Evolutionary conservation across 495 filamentous ascomycete species (phyloP).

Genomic region (Penicillium atrosanguineum): DNA sequence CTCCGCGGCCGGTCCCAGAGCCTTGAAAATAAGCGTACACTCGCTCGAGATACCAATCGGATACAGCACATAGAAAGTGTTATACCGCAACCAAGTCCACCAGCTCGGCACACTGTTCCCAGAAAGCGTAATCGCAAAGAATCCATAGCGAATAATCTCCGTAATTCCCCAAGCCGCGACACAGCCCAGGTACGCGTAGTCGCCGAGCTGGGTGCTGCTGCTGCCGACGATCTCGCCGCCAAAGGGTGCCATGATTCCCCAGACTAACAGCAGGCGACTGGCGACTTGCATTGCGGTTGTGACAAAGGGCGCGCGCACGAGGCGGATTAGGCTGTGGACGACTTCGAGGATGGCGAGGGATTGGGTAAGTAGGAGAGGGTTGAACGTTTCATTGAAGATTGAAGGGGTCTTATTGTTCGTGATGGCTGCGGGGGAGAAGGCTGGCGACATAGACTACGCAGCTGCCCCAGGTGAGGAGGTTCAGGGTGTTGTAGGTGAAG

Average conservation of each 20-base stretch:
- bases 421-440: conserved; percentile 35
- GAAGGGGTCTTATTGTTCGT: conserved; percentile 42
- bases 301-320: conserved; percentile 78
- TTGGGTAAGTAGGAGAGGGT: conserved; percentile 72
- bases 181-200: conserved; percentile 45
- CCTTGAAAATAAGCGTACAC: conserved; percentile 67
- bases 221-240: conserved; percentile 31
- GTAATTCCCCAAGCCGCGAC: conserved; percentile 79
- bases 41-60: conserved; percentile 88
- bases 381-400: conserved; percentile 55
- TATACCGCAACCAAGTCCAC: conserved; percentile 87
- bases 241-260: conserved; percentile 70
- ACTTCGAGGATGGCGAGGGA: conserved; percentile 80
- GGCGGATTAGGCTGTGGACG: conserved; percentile 66
- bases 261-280: conserved; percentile 77
- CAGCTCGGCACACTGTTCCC: conserved; percentile 55
- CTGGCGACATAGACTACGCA: conserved; percentile 61
- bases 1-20: conserved; percentile 57
- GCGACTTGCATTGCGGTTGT: conserved; percentile 90
- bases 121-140: conserved; percentile 72
- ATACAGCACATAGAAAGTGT: conserved; percentile 89
- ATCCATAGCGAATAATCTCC: conserved; percentile 85
- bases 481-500: conserved; percentile 76
- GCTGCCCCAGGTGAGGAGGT: conserved; percentile 69
- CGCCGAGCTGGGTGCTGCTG: conserved; percentile 27